phyloP scores from a whole-genome alignment of 2,329 filamentous ascomycete genomes.

The Arthrobotrys conoides region DNA sequence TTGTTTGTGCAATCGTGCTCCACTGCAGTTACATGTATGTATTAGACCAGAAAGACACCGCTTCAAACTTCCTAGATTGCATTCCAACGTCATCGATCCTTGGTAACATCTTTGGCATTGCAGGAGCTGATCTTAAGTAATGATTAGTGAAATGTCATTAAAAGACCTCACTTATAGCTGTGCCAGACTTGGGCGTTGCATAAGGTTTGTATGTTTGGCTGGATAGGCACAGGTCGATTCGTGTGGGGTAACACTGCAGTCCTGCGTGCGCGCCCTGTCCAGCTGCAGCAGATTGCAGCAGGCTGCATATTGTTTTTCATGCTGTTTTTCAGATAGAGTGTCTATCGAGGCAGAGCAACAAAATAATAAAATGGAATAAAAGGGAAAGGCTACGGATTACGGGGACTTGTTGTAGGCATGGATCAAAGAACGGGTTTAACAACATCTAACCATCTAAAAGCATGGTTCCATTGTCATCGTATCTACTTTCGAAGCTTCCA shows the following conservation, averaged over 20 bases:
- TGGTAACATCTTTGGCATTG: not conserved
- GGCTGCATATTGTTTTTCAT: slow-evolving; percentile 21
- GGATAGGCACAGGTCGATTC: slow-evolving; percentile 1
- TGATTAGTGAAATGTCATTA: slow-evolving; percentile 6
- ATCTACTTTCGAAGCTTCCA: slow-evolving; percentile 15
- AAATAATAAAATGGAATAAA: not conserved
- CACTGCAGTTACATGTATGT: not conserved
- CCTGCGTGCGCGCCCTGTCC: not conserved
- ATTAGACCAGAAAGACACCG: not conserved
- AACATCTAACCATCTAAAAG: slow-evolving; percentile 3
- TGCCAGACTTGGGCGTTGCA: slow-evolving; percentile 15
- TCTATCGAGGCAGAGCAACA: not conserved
- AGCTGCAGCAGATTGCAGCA: not conserved
- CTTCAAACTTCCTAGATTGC: slow-evolving; percentile 7
- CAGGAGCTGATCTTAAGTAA: not conserved
- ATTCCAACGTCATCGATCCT: slow-evolving; percentile 9
- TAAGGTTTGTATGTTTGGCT: slow-evolving; percentile 15
- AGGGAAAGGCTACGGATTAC: not conserved
- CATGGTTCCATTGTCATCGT: slow-evolving; percentile 4
- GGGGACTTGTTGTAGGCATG: not conserved
- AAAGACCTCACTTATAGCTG: slow-evolving; percentile 4
- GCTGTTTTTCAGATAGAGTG: not conserved
- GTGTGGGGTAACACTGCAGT: slow-evolving; percentile 17
- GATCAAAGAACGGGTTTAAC: not conserved
- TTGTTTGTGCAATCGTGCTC: not conserved